Base-by-base conservation (phyloP, 805 yeast genomes). In the Kazachstania psychrophila region DNA sequence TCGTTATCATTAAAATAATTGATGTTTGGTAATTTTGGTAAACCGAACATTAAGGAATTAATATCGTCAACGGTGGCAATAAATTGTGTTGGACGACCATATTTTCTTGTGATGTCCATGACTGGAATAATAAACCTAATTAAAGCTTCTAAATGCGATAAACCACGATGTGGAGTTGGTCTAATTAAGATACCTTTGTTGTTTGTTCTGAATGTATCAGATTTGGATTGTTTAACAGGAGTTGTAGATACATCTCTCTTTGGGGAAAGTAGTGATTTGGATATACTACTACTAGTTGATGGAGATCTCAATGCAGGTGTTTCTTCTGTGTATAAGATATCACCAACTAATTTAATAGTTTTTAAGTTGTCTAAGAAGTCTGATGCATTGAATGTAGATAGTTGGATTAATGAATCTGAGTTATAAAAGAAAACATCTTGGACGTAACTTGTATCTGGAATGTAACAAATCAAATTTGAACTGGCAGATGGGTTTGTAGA, bases 11-110 rank as follows among this genome's bases (percentile, higher is more conserved):
- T 19, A 12, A 39, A 20, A 44, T 75, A 76, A 46, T 73, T 70
- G 18, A 73, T 73, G 36, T 66, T 71, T n/a, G 92, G 92, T 47
- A 81, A 66, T 30, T 72, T 72, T 3, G 92, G 92, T 41, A 81
- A 64, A 0, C 80, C 88, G 60, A 79, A 82, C 39, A 79, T 63
- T 48, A 81, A 54, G 1, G 84, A 76, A 2, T 65, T 54, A 10
- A 60, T 57, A 45, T 77, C 72, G 2, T 52, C 51, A 54, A 76
- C 75, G 38, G 70, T 68, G 22, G 78, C 69, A 34, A 63, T 62
- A 50, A 81, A 72, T 41, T 65, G 74, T 19, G 62, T 60, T 4
- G 92, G 89, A 41, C 89, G 66, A n/a, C 92, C 92, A 52, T 81
- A 82, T 34, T 79, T 58, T 47, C 69, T 70, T 54, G 77, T 74